Evolutionary conservation across 495 filamentous ascomycete genomes (phyloP).

Genomic region (Xanthoparmelia taractica): DNA sequence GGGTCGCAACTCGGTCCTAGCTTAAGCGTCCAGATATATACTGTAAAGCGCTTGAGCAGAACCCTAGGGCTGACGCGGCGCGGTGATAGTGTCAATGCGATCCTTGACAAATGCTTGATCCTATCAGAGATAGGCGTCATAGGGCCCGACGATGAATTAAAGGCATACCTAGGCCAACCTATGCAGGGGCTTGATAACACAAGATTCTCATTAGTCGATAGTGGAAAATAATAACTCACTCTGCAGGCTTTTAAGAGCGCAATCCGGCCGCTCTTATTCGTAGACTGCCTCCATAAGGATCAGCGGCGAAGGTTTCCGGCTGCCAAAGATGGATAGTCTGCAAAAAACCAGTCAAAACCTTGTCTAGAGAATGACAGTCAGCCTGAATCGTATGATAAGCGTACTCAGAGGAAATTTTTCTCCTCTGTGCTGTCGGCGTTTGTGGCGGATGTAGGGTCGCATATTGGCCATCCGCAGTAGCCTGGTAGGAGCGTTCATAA

Average conservation of each 20-base stretch:
- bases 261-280: not conserved
- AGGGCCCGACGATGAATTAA: not conserved
- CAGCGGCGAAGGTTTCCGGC: not conserved
- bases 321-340: not conserved
- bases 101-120: not conserved
- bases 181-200: not conserved
- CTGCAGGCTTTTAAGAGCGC: slow-evolving; percentile 7
- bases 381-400: slow-evolving; percentile 1
- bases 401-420: slow-evolving; percentile 12
- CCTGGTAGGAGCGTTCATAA: not conserved
- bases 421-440: slow-evolving; percentile 24
- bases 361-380: not conserved
- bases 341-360: slow-evolving; percentile 5
- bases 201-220: not conserved
- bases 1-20: slow-evolving; percentile 20
- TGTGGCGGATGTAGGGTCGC: slow-evolving; percentile 27
- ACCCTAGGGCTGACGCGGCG: not conserved
- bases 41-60: slow-evolving; percentile 10
- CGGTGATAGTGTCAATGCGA: slow-evolving; percentile 12
- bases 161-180: not conserved
- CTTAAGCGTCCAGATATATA: slow-evolving; percentile 12
- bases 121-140: slow-evolving; percentile 4
- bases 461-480: slow-evolving; percentile 19
- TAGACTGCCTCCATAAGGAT: not conserved
- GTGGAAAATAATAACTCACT: not conserved